Evolutionary conservation across 345 rosid genomes (phyloP).

Genomic region (Cochlearia excelsa): DNA sequence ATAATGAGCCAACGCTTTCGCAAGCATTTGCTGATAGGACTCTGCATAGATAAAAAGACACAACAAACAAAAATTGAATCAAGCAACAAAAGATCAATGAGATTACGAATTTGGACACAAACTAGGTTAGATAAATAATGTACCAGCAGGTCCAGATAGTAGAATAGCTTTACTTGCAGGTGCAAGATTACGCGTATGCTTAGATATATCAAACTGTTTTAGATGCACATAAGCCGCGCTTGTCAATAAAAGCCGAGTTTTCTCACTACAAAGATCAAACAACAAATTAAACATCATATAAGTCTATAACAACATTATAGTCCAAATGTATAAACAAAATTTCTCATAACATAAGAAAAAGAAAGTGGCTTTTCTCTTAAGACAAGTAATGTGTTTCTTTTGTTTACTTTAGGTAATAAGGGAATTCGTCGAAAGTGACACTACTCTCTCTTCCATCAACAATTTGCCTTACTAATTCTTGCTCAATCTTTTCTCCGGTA

Average conservation of each 20-base stretch:
- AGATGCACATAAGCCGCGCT: slow-evolving; percentile 88
- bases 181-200: slow-evolving; percentile 88
- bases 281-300: too few relatives aligned
- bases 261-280: too few relatives aligned
- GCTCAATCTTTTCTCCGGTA: slow-evolving; percentile 67
- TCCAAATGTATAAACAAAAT: background rate
- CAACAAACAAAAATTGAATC: background rate
- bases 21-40: slow-evolving; percentile 87
- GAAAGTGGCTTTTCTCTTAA: background rate
- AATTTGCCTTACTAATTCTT: slow-evolving; percentile 71
- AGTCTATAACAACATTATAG: background rate
- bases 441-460: slow-evolving; percentile 64
- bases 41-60: slow-evolving; percentile 47
- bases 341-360: background rate
- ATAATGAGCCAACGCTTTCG: slow-evolving; percentile 81
- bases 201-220: slow-evolving; percentile 74
- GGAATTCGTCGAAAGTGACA: slow-evolving; percentile 82
- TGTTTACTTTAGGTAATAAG: slow-evolving; percentile 74
- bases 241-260: slow-evolving; percentile 64
- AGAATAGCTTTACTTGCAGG: slow-evolving; percentile 88
- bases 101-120: background rate
- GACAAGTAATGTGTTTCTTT: background rate
- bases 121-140: too few relatives aligned
- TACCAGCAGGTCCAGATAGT: slow-evolving; percentile 94
- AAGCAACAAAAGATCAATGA: background rate